phyloP scores from a whole-genome alignment of 768 basidiomycete species.

The Leccinum barrowsii region DNA sequence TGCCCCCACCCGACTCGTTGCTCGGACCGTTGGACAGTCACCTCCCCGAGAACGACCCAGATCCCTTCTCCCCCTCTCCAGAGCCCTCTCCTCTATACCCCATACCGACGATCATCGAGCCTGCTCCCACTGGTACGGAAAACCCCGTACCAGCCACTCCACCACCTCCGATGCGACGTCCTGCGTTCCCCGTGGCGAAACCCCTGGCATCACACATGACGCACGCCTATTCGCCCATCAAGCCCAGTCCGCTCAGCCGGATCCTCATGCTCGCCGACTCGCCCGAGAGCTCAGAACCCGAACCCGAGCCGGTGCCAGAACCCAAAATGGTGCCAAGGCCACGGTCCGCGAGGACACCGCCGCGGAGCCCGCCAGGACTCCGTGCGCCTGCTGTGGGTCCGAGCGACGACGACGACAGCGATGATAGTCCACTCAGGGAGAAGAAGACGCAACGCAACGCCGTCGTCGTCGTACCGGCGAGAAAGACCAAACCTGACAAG shows the following conservation, averaged over 20 bases:
- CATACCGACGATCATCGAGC: conserved; percentile 22
- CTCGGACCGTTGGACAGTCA: conserved; percentile 24
- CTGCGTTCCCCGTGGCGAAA: conserved; percentile 69
- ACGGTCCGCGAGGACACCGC: conserved; percentile 14
- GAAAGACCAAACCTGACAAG: conserved; percentile 11
- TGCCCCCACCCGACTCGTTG: conserved; percentile 44
- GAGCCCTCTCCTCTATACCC: conserved; percentile 7
- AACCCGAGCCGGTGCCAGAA: conserved; percentile 23
- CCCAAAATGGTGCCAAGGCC: neutral
- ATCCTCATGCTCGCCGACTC: conserved; percentile 72
- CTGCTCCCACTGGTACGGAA: conserved; percentile 9
- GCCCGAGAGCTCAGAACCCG: conserved; percentile 37
- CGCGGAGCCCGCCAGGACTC: conserved; percentile 16
- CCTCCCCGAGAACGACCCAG: conserved; percentile 12
- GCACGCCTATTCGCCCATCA: conserved; percentile 79
- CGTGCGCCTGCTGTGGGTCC: conserved; percentile 8
- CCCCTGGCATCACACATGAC: conserved; percentile 66
- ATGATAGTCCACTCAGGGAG: conserved; percentile 54
- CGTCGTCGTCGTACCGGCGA: neutral
- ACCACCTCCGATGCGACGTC: conserved; percentile 12
- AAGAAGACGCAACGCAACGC: conserved; percentile 40
- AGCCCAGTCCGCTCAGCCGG: conserved; percentile 76
- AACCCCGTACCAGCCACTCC: neutral
- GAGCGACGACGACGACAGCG: conserved; percentile 41
- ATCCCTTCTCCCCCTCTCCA: neutral